Base-by-base conservation (phyloP, 2,329 filamentous ascomycete genomes). In the Fusarium circinatum region DNA sequence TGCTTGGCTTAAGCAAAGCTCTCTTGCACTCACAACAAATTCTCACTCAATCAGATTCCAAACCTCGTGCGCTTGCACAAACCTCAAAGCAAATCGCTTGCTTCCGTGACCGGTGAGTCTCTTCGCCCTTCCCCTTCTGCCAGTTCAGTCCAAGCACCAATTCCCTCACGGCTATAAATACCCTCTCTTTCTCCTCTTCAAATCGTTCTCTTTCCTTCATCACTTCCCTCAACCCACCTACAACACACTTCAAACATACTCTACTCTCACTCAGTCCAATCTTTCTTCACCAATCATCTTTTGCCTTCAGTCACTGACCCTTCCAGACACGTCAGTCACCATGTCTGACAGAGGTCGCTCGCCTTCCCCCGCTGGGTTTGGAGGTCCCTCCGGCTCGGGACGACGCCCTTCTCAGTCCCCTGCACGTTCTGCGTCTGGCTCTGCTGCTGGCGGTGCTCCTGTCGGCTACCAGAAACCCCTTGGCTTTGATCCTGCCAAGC, bases 401-500 rank as follows among this genome's bases (percentile, higher is more conserved):
- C 70, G 72, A 54, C 63, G 65, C 26, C 49, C 76, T 26, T 74
- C 69, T 12, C 70, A 75, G 48, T 78, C 76, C 14, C 75, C 74
- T n/a, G 54, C 49, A 13, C 73, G 58, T 39, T 76, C 76, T 17
- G 52, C 68, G 8, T 44, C 76, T 11, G 71, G 72, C 9, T 71
- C 79, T 26, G 51, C 64, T 15, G 52, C 70, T 15, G 48, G 74
- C 24, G 66, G 68, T 32, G 66, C 75, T 24, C 24, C 71, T 49
- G 44, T 54, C 44, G 62, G 62, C n/a, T 82, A 80, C 77, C 44
- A 70, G 2, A 61, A 78, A 8, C 69, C 75, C 26, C 71, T 85
- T 32, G 86, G 86, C 0, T 85, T 78, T 32, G 87, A 88, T 68
- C 86, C 86, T 6, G 85, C 83, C 12, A 76, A 81, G 13, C 78